phyloP scores from a whole-genome alignment of 2,329 filamentous ascomycete genomes.

The Fusarium pininemorale region DNA sequence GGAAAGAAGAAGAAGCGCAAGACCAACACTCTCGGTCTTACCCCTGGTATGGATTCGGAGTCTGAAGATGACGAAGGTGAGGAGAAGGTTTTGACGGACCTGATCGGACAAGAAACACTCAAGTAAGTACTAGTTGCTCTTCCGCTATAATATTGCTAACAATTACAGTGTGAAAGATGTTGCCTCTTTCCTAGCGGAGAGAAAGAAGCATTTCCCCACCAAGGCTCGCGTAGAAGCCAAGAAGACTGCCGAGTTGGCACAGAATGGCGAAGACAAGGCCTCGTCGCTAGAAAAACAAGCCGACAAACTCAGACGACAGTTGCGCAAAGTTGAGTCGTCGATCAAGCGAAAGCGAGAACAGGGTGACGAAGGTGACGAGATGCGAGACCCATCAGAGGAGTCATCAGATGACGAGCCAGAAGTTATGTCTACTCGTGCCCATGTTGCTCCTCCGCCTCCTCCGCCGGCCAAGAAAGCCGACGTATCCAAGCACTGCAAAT shows the following conservation, averaged over 20 bases:
- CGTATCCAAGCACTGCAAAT: slow-evolving; percentile 74
- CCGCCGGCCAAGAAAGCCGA: slow-evolving; percentile 66
- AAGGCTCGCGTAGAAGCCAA: slow-evolving; percentile 73
- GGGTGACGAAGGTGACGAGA: slow-evolving; percentile 73
- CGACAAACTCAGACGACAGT: slow-evolving; percentile 69
- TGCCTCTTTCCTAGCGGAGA: slow-evolving; percentile 81
- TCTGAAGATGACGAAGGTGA: slow-evolving; percentile 75
- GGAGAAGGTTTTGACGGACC: slow-evolving; percentile 70
- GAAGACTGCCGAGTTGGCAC: slow-evolving; percentile 58
- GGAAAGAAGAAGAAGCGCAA: slow-evolving; percentile 77
- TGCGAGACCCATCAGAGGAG: slow-evolving; percentile 63
- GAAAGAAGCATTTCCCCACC: slow-evolving; percentile 83
- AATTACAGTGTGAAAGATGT: slow-evolving; percentile 71
- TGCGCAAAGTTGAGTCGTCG: slow-evolving; percentile 76
- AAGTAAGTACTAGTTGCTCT: slow-evolving; percentile 54
- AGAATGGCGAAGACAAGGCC: slow-evolving; percentile 67
- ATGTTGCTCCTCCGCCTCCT: slow-evolving; percentile 47
- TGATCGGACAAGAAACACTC: slow-evolving; percentile 64
- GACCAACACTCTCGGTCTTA: slow-evolving; percentile 76
- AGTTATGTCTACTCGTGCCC: slow-evolving; percentile 60
- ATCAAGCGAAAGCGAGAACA: slow-evolving; percentile 75
- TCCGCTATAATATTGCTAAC: slow-evolving; percentile 14
- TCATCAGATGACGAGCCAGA: slow-evolving; percentile 70
- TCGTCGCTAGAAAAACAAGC: slow-evolving; percentile 67
- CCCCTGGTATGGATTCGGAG: slow-evolving; percentile 70